Base-by-base conservation (phyloP, 805 yeast genomes). In the Candida ascalaphidarum region DNA sequence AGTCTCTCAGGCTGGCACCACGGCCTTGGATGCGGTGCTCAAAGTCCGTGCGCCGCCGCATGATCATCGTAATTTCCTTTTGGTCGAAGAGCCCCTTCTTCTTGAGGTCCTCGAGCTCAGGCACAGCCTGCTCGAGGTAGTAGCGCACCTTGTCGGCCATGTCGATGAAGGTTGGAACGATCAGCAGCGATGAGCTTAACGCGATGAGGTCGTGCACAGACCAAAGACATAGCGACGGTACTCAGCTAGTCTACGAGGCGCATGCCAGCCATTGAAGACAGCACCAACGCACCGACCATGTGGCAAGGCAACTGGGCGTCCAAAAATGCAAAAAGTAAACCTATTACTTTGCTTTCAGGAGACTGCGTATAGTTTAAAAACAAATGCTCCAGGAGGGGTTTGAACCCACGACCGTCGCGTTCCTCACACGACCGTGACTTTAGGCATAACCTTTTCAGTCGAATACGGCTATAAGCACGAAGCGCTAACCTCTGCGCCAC, bases 11-110 rank as follows among this genome's bases (percentile, higher is more conserved):
- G 37, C 71, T 76, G 9, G 88, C 74, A 1, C 92, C 94, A 53
- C 97, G 69, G 23, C 94, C 83, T 25, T 73, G 71, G 30, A 92
- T 72, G 32, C 95, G 61, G 52, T 92, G 95, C 56, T 92, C 99
- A 44, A 86, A 92, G 55, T 88, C 96, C 0, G 96, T 89, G 59
- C 98, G 72, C 48, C 86, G 74, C 58, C 92, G 78, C 85, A 89
- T 84, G 30, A 92, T 80, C 62, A 71, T 68, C 22, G 79, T 76
- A 39, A 86, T 75, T 55, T 92, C 98, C 41, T 71, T 72, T 42
- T 81, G 81, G 23, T 76, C 79, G 52, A 92, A 92, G 4, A 92
- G 64, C 3, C 86, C 86, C 45, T 83, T 80, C 32, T 72, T 72
- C 34, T 79, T 76, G 19, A 92, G 69, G 45, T 89, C 98, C 45